Percentiles rank a stretch among this genome's conserved stretches.
Conservation (phyloP, 306 rosid genomes). For the Malus sylvestris region DNA sequence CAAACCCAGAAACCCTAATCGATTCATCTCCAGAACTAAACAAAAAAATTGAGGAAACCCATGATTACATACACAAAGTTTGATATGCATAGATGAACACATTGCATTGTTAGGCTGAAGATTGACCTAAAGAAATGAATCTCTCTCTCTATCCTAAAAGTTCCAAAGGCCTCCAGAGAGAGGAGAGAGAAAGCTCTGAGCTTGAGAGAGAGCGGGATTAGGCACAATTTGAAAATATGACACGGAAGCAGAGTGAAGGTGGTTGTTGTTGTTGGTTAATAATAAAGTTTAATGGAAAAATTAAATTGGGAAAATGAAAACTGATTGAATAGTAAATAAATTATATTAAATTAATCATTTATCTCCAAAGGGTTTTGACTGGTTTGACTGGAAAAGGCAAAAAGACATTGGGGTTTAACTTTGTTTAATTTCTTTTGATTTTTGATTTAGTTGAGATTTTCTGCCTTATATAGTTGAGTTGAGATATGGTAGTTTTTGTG, state of each 20-base stretch:
- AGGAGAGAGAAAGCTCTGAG: background rate
- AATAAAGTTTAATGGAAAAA: background rate
- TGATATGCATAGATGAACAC: background rate
- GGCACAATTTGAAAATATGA: conserved; percentile 9
- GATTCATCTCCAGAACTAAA: background rate
- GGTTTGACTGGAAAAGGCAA: conserved; percentile 5
- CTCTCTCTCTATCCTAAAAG: conserved; percentile 19
- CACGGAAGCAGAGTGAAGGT: background rate
- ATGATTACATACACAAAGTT: background rate
- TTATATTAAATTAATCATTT: background rate
- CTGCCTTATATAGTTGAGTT: background rate
- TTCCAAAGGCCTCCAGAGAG: conserved; percentile 29
- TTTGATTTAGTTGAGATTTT: background rate
- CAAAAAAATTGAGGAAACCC: background rate
- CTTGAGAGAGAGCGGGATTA: conserved; percentile 9
- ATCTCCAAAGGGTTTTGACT: background rate
- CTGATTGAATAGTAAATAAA: background rate
- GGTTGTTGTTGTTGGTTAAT: background rate
- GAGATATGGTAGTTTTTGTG: background rate
- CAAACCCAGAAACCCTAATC: conserved; percentile 22
- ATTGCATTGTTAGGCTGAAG: conserved; percentile 1
- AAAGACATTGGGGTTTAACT: background rate
- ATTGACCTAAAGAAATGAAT: conserved; percentile 45
- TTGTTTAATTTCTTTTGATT: background rate
- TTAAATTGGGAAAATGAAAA: conserved; percentile 4